These are phyloP conservation scores for Coprinopsis marcescibilis DNA, from an alignment of 768 basidiomycete genomes.

Conservation along the genomic window DNA sequence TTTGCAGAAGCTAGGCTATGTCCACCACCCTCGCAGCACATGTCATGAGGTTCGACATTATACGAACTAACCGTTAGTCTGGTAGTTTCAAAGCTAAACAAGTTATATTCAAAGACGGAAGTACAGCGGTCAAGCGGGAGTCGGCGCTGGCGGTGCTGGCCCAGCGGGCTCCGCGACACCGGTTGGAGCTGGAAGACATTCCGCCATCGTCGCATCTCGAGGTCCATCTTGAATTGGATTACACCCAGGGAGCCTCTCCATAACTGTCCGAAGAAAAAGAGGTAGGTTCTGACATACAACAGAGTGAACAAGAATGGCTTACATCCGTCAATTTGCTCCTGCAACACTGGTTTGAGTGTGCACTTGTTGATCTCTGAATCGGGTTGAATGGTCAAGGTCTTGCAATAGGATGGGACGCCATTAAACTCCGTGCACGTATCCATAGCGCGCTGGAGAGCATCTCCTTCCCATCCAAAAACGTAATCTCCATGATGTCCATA, in stretches of 20 bases:
- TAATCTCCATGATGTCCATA: slow-evolving; percentile 12
- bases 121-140: too few species aligned
- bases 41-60: too few species aligned
- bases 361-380: slow-evolving; percentile 11
- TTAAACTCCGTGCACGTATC: slow-evolving; percentile 10
- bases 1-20: too few species aligned
- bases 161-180: background rate
- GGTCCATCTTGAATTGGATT: slow-evolving; percentile 11
- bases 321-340: slow-evolving; percentile 11
- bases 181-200: background rate
- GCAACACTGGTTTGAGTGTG: background rate
- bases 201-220: slow-evolving; percentile 2
- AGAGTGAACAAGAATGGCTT: background rate
- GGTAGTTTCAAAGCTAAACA: too few species aligned
- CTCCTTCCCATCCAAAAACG: slow-evolving; percentile 11
- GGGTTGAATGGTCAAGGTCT: slow-evolving; percentile 4
- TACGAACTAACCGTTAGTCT: too few species aligned
- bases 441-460: slow-evolving; percentile 10
- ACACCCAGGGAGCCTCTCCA: slow-evolving; percentile 7
- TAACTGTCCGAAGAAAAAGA: background rate
- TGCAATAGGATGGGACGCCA: slow-evolving; percentile 7
- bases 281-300: background rate
- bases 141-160: background rate
- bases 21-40: too few species aligned
- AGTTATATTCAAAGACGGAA: too few species aligned